Percentiles rank a stretch among this genome's conserved stretches.
Evolutionary conservation across 2,329 filamentous ascomycete genomes (phyloP).

Genomic region (Colletotrichum sp.): DNA sequence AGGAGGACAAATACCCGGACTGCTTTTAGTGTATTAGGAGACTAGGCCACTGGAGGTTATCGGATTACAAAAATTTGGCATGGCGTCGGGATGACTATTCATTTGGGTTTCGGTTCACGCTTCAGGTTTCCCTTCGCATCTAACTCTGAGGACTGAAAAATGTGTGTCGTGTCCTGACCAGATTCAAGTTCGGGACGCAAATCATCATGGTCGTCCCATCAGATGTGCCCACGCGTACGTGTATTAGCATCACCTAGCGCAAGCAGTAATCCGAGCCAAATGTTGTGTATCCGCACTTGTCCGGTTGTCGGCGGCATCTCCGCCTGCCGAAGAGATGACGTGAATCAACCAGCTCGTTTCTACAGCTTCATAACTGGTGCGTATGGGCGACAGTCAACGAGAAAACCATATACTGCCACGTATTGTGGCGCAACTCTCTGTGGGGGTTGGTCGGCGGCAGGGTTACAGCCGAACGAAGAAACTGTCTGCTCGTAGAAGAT

Average conservation of each 20-base stretch:
- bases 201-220: background rate
- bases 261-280: background rate
- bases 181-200: background rate
- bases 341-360: background rate
- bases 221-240: background rate
- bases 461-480: background rate
- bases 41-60: conserved; percentile 21
- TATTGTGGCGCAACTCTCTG: background rate
- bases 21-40: conserved; percentile 17
- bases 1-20: conserved; percentile 42
- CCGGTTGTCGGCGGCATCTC: background rate
- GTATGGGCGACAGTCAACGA: background rate
- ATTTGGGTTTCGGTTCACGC: conserved; percentile 13
- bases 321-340: background rate
- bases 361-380: background rate
- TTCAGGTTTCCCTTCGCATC: background rate
- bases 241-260: background rate
- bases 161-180: background rate
- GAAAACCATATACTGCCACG: background rate
- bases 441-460: background rate
- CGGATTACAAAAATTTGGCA: conserved; percentile 21
- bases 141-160: background rate
- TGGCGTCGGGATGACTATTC: conserved; percentile 21
- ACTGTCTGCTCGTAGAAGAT: background rate
- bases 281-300: background rate